Conservation (phyloP, 108 stramenopile species). For the Seminavis robusta region DNA sequence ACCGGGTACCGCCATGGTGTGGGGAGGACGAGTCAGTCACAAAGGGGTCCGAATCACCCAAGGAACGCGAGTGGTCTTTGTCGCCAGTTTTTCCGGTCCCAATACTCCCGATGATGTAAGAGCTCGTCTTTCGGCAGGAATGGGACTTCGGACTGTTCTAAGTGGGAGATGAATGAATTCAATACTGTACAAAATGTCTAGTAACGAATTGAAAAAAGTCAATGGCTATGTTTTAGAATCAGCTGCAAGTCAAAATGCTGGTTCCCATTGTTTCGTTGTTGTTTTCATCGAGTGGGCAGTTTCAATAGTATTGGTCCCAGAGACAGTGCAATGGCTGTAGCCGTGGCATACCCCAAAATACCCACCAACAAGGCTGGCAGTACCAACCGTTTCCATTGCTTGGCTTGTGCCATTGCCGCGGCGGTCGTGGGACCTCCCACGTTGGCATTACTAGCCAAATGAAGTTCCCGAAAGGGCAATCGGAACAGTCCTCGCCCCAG, state of each 20-base stretch:
- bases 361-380: conserved; percentile 84
- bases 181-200: no score
- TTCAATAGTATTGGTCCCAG: conserved; percentile 59
- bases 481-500: conserved; percentile 64
- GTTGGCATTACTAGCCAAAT: conserved; percentile 88
- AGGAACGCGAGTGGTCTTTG: conserved; percentile 12
- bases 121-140: no score
- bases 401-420: conserved; percentile 92
- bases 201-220: no score
- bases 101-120: no score
- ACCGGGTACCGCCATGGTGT: conserved; percentile 16
- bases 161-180: no score
- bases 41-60: conserved; percentile 6
- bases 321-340: conserved; percentile 80
- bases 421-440: conserved; percentile 92
- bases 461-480: conserved; percentile 67
- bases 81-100: conserved; percentile 24
- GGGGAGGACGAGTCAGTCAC: conserved; percentile 23
- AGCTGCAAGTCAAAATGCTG: no score
- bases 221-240: no score
- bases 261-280: no score
- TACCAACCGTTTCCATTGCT: conserved; percentile 84
- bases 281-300: no score
- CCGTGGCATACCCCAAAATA: conserved; percentile 90
- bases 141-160: no score